phyloP scores from a whole-genome alignment of 495 filamentous ascomycete species.

The Neurospora sp. region DNA sequence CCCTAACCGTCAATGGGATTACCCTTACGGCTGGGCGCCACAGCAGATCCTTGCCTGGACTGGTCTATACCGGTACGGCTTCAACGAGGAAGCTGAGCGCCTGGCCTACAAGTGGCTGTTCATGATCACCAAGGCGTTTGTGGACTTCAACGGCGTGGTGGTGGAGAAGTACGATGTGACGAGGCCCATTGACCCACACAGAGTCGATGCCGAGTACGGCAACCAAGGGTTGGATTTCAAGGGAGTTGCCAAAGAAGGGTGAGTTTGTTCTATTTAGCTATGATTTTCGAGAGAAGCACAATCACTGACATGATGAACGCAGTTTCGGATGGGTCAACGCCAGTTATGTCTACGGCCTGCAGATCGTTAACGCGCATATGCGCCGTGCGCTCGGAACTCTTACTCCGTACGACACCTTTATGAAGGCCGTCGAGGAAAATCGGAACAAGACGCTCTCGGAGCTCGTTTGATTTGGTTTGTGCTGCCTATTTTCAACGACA shows the following conservation, averaged over 20 bases:
- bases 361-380: constrained; percentile 75
- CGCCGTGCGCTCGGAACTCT: constrained; percentile 73
- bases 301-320: constrained; percentile 17
- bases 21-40: constrained; percentile 94
- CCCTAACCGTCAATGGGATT: constrained; percentile 96
- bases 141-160: constrained; percentile 94
- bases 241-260: constrained; percentile 92
- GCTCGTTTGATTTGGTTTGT: constrained; percentile 14
- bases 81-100: constrained; percentile 75
- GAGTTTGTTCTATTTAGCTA: constrained; percentile 30
- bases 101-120: constrained; percentile 91
- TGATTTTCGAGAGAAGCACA: neutral
- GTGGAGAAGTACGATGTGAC: constrained; percentile 99
- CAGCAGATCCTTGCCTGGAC: constrained; percentile 98
- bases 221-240: constrained; percentile 93
- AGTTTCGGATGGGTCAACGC: constrained; percentile 99
- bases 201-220: constrained; percentile 92
- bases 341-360: constrained; percentile 82
- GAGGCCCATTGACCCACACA: constrained; percentile 73
- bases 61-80: constrained; percentile 80
- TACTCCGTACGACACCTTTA: constrained; percentile 70
- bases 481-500: neutral
- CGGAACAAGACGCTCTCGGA: constrained; percentile 32
- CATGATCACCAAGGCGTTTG: constrained; percentile 95
- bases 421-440: constrained; percentile 38